Percentiles rank a stretch among this genome's conserved stretches.
These are phyloP conservation scores for Carex kokanica DNA, from an alignment of 176 grass and related monocot genomes.

Conservation along the genomic window DNA sequence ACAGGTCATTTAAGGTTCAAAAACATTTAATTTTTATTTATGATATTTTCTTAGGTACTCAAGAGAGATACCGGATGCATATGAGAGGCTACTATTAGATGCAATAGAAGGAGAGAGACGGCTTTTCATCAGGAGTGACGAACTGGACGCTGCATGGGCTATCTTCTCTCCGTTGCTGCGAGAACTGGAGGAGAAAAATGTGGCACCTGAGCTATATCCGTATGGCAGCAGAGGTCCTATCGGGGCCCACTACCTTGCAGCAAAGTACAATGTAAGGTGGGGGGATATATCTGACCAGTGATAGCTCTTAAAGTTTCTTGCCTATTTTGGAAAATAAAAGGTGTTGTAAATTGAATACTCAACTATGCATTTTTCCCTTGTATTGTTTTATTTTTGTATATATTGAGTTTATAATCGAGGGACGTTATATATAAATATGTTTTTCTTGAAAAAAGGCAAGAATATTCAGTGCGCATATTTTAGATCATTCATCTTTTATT, in stretches of 20 bases:
- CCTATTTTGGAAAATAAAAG: background rate
- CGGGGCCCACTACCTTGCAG: constrained; percentile 85
- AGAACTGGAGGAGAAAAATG: constrained; percentile 54
- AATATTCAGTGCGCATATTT: background rate
- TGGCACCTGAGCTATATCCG: constrained; percentile 84
- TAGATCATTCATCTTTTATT: background rate
- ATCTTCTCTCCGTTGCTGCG: constrained; percentile 79
- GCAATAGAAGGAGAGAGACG: constrained; percentile 78
- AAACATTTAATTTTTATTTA: background rate
- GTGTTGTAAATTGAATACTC: background rate
- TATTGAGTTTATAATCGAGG: background rate
- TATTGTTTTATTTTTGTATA: background rate
- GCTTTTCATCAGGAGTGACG: constrained; percentile 93
- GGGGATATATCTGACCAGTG: constrained; percentile 66
- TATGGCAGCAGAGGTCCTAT: constrained; percentile 88
- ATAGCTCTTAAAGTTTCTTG: constrained; percentile 13
- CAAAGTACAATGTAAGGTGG: constrained; percentile 77
- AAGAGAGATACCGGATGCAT: constrained; percentile 84
- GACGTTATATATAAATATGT: background rate
- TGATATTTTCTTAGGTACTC: constrained; percentile 37
- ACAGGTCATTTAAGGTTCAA: background rate
- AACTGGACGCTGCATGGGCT: constrained; percentile 86
- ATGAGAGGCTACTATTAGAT: constrained; percentile 82
- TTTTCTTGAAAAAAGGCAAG: background rate
- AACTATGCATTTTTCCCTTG: background rate